A percentile compares a stretch with the other conserved stretches of the same genome.
phyloP scores from a whole-genome alignment of 768 basidiomycete species.

The Mycena metata region DNA sequence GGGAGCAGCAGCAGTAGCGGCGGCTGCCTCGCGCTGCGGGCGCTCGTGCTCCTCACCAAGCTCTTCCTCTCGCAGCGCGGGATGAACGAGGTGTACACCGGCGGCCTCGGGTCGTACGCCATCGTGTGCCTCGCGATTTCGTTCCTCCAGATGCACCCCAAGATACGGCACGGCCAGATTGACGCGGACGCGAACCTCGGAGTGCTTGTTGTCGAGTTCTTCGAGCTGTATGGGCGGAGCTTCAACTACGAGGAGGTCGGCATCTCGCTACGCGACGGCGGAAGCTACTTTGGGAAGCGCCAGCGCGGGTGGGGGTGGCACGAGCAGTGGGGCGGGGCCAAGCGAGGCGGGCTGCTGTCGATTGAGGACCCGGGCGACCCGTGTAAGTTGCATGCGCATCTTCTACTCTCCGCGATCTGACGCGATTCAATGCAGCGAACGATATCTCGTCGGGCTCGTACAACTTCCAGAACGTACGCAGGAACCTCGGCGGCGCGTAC shows the following conservation, averaged over 20 bases:
- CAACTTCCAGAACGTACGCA: slow-evolving; percentile 84
- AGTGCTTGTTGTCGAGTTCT: slow-evolving; percentile 96
- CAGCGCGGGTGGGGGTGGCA: slow-evolving; percentile 95
- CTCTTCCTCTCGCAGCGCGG: slow-evolving; percentile 88
- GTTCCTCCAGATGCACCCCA: slow-evolving; percentile 98
- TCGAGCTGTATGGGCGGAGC: slow-evolving; percentile 92
- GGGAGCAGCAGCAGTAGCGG: slow-evolving; percentile 40
- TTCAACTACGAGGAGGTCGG: slow-evolving; percentile 95
- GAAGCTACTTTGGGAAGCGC: slow-evolving; percentile 89
- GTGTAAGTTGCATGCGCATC: slow-evolving; percentile 63
- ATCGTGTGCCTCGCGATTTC: slow-evolving; percentile 94
- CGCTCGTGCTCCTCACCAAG: slow-evolving; percentile 90
- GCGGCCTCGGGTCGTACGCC: slow-evolving; percentile 94
- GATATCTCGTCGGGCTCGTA: slow-evolving; percentile 94
- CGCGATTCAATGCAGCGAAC: slow-evolving; percentile 69
- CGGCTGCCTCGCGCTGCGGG: slow-evolving; percentile 75
- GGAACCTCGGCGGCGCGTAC: slow-evolving; percentile 86
- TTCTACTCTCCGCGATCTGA: not conserved
- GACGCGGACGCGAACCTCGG: slow-evolving; percentile 91
- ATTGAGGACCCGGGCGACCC: slow-evolving; percentile 96
- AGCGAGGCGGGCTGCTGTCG: slow-evolving; percentile 70
- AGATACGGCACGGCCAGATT: slow-evolving; percentile 89
- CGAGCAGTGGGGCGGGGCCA: slow-evolving; percentile 56
- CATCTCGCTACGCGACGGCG: slow-evolving; percentile 89
- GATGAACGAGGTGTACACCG: slow-evolving; percentile 99